These are phyloP conservation scores for Chlorella sorokiniana DNA, from an alignment of 139 green algal species.

Conservation along the genomic window DNA sequence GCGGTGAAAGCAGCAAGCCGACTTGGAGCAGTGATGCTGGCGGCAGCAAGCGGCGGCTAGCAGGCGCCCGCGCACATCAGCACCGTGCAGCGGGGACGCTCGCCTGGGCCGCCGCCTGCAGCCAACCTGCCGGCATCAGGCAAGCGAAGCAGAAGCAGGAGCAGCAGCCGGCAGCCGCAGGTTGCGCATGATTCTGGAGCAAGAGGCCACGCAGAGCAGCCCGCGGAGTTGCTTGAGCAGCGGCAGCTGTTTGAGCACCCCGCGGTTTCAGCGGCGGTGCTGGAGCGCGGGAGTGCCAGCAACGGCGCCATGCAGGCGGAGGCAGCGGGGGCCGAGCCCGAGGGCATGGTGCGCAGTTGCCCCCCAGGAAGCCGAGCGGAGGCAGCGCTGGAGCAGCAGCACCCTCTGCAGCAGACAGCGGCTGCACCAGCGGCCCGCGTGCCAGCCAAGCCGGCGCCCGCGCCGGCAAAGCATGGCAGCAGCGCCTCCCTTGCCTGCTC, in stretches of 20 bases:
- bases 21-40: no score
- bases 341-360: neutral
- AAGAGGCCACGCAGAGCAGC: neutral
- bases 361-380: no score
- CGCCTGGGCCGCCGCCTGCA: no score
- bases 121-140: no score
- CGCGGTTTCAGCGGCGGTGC: no score
- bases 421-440: neutral
- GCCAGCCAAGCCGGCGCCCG: neutral
- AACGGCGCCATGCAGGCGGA: neutral
- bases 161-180: neutral
- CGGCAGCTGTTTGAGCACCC: neutral
- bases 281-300: neutral
- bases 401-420: neutral
- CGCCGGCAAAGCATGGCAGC: no score
- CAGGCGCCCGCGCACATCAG: no score
- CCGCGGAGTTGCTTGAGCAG: neutral
- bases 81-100: no score
- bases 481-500: no score
- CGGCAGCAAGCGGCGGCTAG: no score
- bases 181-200: neutral
- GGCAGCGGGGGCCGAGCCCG: neutral
- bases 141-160: neutral
- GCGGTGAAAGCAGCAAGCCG: no score
- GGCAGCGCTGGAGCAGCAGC: neutral